These are phyloP conservation scores for Fagopyrum esculentum DNA, from an alignment of 148 eudicot species.

Conservation along the genomic window DNA sequence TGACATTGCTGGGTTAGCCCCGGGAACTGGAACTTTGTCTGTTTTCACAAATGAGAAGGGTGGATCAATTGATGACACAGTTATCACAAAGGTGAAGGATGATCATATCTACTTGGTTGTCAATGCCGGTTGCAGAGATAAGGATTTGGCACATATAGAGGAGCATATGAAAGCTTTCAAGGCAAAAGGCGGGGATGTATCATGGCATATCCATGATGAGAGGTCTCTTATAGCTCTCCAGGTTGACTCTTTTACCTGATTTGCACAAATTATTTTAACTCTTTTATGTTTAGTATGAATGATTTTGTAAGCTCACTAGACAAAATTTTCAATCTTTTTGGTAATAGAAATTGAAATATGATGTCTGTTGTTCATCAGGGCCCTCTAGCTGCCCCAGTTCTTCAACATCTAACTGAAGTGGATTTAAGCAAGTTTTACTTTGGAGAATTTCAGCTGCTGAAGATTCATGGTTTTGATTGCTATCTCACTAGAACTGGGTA, in stretches of 20 bases:
- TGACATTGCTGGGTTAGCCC: slow-evolving; percentile 87
- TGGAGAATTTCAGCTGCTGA: slow-evolving; percentile 58
- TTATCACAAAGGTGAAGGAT: slow-evolving; percentile 85
- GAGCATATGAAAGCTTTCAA: slow-evolving; percentile 88
- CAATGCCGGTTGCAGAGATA: slow-evolving; percentile 97
- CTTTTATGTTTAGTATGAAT: neutral
- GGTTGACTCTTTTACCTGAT: slow-evolving; percentile 30
- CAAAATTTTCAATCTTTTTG: neutral
- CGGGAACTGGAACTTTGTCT: slow-evolving; percentile 78
- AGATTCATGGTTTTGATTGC: slow-evolving; percentile 71
- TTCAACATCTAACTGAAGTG: slow-evolving; percentile 77
- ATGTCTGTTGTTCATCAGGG: slow-evolving; percentile 50
- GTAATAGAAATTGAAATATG: neutral
- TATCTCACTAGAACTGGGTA: slow-evolving; percentile 97
- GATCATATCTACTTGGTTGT: slow-evolving; percentile 87
- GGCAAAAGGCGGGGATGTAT: slow-evolving; percentile 93
- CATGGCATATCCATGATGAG: slow-evolving; percentile 98
- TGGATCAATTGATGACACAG: slow-evolving; percentile 90
- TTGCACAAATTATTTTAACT: no score
- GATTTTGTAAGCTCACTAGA: neutral
- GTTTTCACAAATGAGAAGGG: slow-evolving; percentile 96
- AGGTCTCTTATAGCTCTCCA: slow-evolving; percentile 93
- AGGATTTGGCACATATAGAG: slow-evolving; percentile 97
- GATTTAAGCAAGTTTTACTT: slow-evolving; percentile 94
- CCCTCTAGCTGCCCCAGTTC: slow-evolving; percentile 91